Evolutionary conservation across 1,284 basidiomycete species (phyloP).

Genomic region (Trichosporon sp.): DNA sequence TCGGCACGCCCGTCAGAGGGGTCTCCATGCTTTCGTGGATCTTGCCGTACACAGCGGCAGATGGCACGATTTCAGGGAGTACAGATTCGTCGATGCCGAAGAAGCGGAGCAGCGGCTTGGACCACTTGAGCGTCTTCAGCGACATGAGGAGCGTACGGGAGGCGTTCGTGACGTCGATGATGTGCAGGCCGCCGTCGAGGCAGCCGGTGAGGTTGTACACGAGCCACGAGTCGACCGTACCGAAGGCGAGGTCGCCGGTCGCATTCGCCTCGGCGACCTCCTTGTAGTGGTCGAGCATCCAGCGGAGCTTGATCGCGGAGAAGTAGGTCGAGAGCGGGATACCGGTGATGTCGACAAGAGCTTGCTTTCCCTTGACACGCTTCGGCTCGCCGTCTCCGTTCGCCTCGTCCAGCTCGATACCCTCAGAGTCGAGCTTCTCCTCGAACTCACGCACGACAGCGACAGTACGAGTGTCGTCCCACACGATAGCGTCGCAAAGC

Average conservation of each 20-base stretch:
- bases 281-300: slow-evolving; percentile 90
- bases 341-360: slow-evolving; percentile 55
- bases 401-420: slow-evolving; percentile 59
- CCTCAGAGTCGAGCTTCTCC: slow-evolving; percentile 64
- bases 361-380: slow-evolving; percentile 56
- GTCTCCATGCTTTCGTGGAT: slow-evolving; percentile 55
- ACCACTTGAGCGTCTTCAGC: slow-evolving; percentile 75
- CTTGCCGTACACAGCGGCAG: slow-evolving; percentile 84
- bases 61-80: slow-evolving; percentile 82
- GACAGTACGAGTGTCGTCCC: slow-evolving; percentile 90
- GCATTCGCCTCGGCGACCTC: slow-evolving; percentile 75
- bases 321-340: slow-evolving; percentile 94
- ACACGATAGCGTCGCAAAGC: slow-evolving; percentile 85
- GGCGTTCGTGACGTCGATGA: slow-evolving; percentile 94
- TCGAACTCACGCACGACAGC: slow-evolving; percentile 72
- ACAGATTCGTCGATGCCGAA: slow-evolving; percentile 74
- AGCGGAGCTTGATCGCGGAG: slow-evolving; percentile 88
- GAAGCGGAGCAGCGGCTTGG: slow-evolving; percentile 74
- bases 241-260: slow-evolving; percentile 75
- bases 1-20: slow-evolving; percentile 68
- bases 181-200: slow-evolving; percentile 62
- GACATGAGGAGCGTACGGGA: slow-evolving; percentile 92
- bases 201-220: slow-evolving; percentile 77
- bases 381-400: slow-evolving; percentile 11
- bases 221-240: slow-evolving; percentile 90